Conservation (phyloP, 768 basidiomycete species). For the Guyanaporus albipodus region DNA sequence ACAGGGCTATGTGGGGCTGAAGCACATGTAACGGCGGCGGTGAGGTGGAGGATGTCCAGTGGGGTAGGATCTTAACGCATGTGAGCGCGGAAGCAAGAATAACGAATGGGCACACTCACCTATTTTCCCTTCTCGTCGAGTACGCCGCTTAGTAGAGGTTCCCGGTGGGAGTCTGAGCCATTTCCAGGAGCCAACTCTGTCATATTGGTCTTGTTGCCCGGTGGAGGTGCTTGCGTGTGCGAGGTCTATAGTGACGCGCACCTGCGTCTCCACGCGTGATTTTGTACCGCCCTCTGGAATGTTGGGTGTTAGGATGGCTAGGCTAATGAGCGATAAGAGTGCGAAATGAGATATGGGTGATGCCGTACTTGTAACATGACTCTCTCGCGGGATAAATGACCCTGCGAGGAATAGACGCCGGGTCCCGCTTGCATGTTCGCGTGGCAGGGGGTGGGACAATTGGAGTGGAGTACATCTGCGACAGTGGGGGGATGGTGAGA, state of each 20-base stretch:
- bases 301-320: conserved; percentile 79
- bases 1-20: conserved; percentile 75
- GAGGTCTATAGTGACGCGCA: conserved; percentile 78
- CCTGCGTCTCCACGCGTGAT: conserved; percentile 93
- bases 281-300: conserved; percentile 83
- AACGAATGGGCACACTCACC: conserved; percentile 40
- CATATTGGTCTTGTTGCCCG: conserved; percentile 60
- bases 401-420: conserved; percentile 45
- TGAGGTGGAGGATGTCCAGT: conserved; percentile 68
- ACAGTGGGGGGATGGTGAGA: conserved; percentile 33
- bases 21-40: conserved; percentile 74
- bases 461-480: conserved; percentile 49
- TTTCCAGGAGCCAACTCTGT: conserved; percentile 86
- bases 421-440: conserved; percentile 53
- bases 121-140: conserved; percentile 80
- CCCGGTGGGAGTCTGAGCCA: conserved; percentile 79
- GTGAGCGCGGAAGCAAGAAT: conserved; percentile 16
- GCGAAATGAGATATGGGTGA: conserved; percentile 4
- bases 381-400: conserved; percentile 73
- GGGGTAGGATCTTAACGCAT: conserved; percentile 54
- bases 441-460: conserved; percentile 66
- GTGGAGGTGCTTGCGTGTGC: conserved; percentile 61
- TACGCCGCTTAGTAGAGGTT: conserved; percentile 79
- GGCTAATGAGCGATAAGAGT: conserved; percentile 40
- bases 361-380: conserved; percentile 67